Base-by-base conservation (phyloP, 2,329 filamentous ascomycete genomes). In the Conoideocrella luteorostrata region DNA sequence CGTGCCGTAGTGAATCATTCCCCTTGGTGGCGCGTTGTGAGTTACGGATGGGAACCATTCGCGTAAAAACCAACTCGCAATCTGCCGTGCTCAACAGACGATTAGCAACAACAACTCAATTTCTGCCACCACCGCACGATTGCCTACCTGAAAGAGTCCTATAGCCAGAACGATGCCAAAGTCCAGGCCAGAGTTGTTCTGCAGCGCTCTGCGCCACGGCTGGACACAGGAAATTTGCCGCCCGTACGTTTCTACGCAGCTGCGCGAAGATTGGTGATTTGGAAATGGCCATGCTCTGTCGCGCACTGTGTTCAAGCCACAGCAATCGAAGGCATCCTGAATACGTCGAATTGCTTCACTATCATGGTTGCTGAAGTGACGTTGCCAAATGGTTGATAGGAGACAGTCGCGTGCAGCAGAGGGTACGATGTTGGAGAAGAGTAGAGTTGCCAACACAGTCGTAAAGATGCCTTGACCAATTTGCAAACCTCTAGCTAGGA, bases 251-350 rank as follows among this genome's bases (percentile, higher is more conserved):
- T 62, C 53, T n/a, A 60, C 47, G 53, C 78, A 80, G 51, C 28
- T 55, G 54, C 32, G 63, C 49, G 40, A 46, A 12, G 43, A 38
- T 1, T 44, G 43, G 2, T 69, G 66, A 48, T 81, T 34, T 7
- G 49, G 45, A 41, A 51, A 83, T 0, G 81, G 82, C 70, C 71
- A 84, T 0, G 74, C 70, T 56, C 73, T 75, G 52, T 86, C 79
- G 22, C 54, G 59, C 21, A 74, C 55, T 6, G 65, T 72, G 40
- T 66, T 68, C 36, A 83, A 69, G 1, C 82, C 82, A 52, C 82
- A 86, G 62, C 82, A 86, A 11, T 71, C 55, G 26, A 84, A 70
- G 0, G 69, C 57, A 54, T 85, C 77, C 51, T 86, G 81, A 43
- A 86, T 81, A 2, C 62, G 60, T 38, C 68, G 66, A 43, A 86